A percentile compares a stretch with the other conserved stretches of the same genome.
Evolutionary conservation across 768 basidiomycete genomes (phyloP).

Genomic region (Mycena leptocephala): DNA sequence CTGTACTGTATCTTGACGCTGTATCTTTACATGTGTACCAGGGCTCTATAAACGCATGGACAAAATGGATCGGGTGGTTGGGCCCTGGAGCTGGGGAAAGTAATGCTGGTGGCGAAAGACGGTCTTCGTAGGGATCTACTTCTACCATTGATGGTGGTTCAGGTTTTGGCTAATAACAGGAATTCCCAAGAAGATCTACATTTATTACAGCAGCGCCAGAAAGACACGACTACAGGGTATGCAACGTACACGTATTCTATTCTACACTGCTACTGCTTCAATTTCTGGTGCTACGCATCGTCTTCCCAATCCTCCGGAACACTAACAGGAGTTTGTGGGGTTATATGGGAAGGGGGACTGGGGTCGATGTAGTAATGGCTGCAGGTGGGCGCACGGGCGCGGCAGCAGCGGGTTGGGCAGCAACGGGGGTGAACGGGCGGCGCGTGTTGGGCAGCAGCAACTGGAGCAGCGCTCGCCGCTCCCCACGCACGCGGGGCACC

Average conservation of each 20-base stretch:
- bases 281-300: slow-evolving; percentile 49
- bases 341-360: not conserved
- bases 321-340: slow-evolving; percentile 31
- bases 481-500: slow-evolving; percentile 27
- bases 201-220: too few relatives aligned
- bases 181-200: too few relatives aligned
- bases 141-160: too few relatives aligned
- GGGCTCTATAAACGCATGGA: too few relatives aligned
- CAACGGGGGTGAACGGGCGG: not conserved
- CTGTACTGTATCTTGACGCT: not conserved
- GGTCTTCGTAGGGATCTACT: too few relatives aligned
- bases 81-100: too few relatives aligned
- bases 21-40: too few relatives aligned
- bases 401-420: slow-evolving; percentile 18
- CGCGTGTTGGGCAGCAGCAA: slow-evolving; percentile 30
- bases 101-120: too few relatives aligned
- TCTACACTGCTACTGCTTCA: not conserved
- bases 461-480: not conserved
- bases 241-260: not conserved
- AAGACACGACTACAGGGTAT: too few relatives aligned
- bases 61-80: too few relatives aligned
- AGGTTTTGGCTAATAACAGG: too few relatives aligned
- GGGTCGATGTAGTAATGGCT: too few relatives aligned
- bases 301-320: slow-evolving; percentile 76
- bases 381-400: not conserved